phyloP scores from a whole-genome alignment of 176 grass and related monocot species.

The Guadua angustifolia region DNA sequence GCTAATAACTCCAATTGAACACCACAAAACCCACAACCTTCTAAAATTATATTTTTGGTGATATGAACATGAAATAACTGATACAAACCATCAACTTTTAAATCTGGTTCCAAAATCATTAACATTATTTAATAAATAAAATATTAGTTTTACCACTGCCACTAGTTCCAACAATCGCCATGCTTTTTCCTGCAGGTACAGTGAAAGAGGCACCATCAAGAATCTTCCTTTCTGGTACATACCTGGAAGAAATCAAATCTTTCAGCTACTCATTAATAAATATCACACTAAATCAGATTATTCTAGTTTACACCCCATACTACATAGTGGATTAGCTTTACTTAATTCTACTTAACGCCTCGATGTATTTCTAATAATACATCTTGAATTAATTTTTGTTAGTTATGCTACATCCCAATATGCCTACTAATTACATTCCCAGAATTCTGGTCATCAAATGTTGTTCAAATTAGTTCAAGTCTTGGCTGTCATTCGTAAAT shows the following conservation, averaged over 20 bases:
- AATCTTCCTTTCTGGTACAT: constrained; percentile 88
- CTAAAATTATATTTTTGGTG: constrained; percentile 21
- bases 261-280: constrained; percentile 34
- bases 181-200: constrained; percentile 86
- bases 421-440: not conserved
- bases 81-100: constrained; percentile 16
- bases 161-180: constrained; percentile 97
- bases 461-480: not conserved
- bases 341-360: constrained; percentile 8
- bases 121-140: constrained; percentile 24
- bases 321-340: constrained; percentile 21
- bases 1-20: not conserved
- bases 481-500: not conserved
- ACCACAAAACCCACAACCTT: constrained; percentile 21
- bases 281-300: constrained; percentile 1
- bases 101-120: constrained; percentile 11
- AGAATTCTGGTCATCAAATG: constrained; percentile 10
- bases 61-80: constrained; percentile 9
- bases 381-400: constrained; percentile 1
- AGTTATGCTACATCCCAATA: constrained; percentile 18
- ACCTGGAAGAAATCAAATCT: constrained; percentile 70
- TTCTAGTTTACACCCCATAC: constrained; percentile 23
- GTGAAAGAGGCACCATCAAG: constrained; percentile 84
- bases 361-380: constrained; percentile 11
- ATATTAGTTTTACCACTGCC: constrained; percentile 72